These are phyloP conservation scores for Fusarium gaditjirri DNA, from an alignment of 2,329 filamentous ascomycete genomes.

Conservation along the genomic window DNA sequence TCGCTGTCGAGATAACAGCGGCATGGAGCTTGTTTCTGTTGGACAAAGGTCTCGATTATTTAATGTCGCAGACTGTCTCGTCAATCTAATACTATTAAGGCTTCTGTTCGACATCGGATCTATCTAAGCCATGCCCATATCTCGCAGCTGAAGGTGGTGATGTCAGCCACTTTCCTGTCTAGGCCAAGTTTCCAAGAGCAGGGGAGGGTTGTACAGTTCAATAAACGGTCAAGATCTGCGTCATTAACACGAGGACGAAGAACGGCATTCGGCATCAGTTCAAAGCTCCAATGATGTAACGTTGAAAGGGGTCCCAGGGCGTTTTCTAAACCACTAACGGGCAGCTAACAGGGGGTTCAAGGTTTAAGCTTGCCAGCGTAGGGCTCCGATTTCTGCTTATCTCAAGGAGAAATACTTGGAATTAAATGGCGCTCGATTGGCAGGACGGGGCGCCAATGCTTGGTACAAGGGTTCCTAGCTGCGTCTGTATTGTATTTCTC, in stretches of 20 bases:
- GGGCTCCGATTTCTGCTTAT: not conserved
- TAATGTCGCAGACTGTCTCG: not conserved
- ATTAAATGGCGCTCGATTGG: constrained; percentile 10
- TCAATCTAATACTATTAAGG: constrained; percentile 5
- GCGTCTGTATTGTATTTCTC: constrained; percentile 59
- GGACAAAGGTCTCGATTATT: not conserved
- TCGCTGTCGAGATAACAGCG: not conserved
- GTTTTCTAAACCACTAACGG: not conserved
- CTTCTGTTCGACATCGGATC: not conserved
- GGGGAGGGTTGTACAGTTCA: constrained; percentile 10
- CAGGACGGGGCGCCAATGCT: not conserved
- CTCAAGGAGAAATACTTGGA: not conserved
- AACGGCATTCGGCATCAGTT: not conserved
- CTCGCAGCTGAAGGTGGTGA: not conserved
- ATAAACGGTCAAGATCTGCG: constrained; percentile 19
- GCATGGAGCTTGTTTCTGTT: not conserved
- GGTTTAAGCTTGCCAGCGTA: not conserved
- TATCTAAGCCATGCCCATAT: not conserved
- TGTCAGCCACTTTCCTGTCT: constrained; percentile 20
- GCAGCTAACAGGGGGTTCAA: not conserved
- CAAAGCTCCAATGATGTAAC: not conserved
- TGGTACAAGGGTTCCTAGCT: not conserved
- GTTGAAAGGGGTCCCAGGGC: not conserved
- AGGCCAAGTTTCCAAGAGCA: not conserved
- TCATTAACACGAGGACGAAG: not conserved